Percentiles rank a stretch among this genome's conserved stretches.
phyloP scores from a whole-genome alignment of 1,284 basidiomycete genomes.

The Heterobasidion annosum region DNA sequence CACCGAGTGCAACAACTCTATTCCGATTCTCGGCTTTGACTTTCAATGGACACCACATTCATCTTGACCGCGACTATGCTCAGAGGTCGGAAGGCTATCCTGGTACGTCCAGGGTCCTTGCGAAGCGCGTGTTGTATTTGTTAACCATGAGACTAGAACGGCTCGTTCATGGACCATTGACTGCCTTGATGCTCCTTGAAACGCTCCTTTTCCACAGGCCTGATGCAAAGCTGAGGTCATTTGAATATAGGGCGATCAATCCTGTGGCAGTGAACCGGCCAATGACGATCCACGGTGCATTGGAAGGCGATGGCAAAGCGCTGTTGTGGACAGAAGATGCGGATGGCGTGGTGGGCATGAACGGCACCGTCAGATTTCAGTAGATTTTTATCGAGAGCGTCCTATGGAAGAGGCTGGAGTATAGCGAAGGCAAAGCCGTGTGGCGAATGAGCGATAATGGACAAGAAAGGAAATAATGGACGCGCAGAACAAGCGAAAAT shows the following conservation, averaged over 20 bases:
- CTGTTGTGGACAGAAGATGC: conserved; percentile 22
- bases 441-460: background rate
- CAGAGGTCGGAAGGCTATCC: conserved; percentile 63
- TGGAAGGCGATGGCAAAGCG: conserved; percentile 25
- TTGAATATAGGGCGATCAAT: conserved; percentile 70
- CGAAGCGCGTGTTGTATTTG: background rate
- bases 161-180: conserved; percentile 77
- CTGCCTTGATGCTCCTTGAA: conserved; percentile 71
- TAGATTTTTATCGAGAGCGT: background rate
- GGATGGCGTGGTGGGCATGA: conserved; percentile 61
- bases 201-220: conserved; percentile 39
- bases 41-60: conserved; percentile 71
- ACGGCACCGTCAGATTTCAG: conserved; percentile 26
- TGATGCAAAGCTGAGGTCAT: conserved; percentile 33
- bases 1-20: conserved; percentile 60
- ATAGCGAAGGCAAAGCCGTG: background rate
- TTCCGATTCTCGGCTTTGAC: conserved; percentile 83
- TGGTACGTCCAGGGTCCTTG: conserved; percentile 30
- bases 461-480: background rate
- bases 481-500: too few species aligned
- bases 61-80: conserved; percentile 66
- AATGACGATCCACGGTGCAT: conserved; percentile 44
- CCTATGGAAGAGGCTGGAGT: background rate
- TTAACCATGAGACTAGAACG: conserved; percentile 37
- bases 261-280: conserved; percentile 60